A percentile compares a stretch with the other conserved stretches of the same genome.
Evolutionary conservation across 2,329 filamentous ascomycete species (phyloP).

Genomic region (Capronia epimyces): DNA sequence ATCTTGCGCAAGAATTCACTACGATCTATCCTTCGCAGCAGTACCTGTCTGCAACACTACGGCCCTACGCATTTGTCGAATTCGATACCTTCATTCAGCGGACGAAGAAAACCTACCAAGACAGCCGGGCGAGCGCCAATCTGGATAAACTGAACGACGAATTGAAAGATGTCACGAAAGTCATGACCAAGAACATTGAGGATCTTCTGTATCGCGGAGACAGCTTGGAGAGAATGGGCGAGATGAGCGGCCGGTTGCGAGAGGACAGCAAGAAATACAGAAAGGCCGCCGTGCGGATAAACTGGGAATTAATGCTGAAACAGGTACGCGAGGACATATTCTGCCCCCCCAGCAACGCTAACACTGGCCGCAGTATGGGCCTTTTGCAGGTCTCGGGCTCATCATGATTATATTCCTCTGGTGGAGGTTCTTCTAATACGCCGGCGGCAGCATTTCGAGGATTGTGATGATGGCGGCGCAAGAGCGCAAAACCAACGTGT

Average conservation of each 20-base stretch:
- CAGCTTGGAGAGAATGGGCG: constrained; percentile 92
- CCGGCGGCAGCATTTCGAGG: not conserved
- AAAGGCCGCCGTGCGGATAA: constrained; percentile 87
- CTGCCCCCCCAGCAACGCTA: constrained; percentile 2
- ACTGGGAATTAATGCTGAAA: constrained; percentile 94
- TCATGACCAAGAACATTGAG: constrained; percentile 99
- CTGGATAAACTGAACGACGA: constrained; percentile 95
- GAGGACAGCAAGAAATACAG: constrained; percentile 95
- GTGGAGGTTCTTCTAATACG: constrained; percentile 80
- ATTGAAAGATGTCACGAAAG: constrained; percentile 93
- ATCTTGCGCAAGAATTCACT: constrained; percentile 84
- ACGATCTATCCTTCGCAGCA: constrained; percentile 71
- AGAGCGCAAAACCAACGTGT: not conserved
- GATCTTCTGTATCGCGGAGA: constrained; percentile 93
- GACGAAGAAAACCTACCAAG: constrained; percentile 89
- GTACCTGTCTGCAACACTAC: constrained; percentile 67
- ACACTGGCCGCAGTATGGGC: constrained; percentile 61
- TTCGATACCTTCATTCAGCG: constrained; percentile 96
- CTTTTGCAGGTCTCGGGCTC: constrained; percentile 73
- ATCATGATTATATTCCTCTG: constrained; percentile 82
- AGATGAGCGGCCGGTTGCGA: constrained; percentile 77
- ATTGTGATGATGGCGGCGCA: not conserved
- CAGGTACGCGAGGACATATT: constrained; percentile 50
- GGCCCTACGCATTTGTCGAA: constrained; percentile 94
- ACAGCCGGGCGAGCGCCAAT: constrained; percentile 84